phyloP scores from a whole-genome alignment of 1,284 basidiomycete species.

The Fomitopsis palustris region DNA sequence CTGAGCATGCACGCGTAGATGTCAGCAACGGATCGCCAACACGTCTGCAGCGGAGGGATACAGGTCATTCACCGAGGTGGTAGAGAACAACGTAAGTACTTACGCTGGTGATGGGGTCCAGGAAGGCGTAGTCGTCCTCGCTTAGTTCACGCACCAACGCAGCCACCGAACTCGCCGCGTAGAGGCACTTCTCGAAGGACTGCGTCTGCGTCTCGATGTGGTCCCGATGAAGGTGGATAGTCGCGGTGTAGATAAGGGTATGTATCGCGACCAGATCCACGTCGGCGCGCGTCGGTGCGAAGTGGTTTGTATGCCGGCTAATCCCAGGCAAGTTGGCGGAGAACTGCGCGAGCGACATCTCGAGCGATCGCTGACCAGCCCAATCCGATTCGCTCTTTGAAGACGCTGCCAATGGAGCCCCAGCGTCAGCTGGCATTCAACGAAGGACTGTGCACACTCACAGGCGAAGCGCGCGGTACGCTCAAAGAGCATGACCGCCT shows the following conservation, averaged over 20 bases:
- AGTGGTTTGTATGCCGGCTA: slow-evolving; percentile 27
- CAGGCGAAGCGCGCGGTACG: slow-evolving; percentile 43
- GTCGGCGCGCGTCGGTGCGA: slow-evolving; percentile 30
- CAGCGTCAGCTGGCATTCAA: background rate
- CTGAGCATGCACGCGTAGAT: slow-evolving; percentile 33
- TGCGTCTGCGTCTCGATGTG: slow-evolving; percentile 29
- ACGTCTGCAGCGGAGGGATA: slow-evolving; percentile 27
- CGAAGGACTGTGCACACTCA: slow-evolving; percentile 22
- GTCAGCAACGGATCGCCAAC: slow-evolving; percentile 39
- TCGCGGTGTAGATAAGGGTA: slow-evolving; percentile 46
- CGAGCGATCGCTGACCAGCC: slow-evolving; percentile 37
- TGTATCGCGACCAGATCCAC: slow-evolving; percentile 47
- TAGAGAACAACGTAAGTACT: slow-evolving; percentile 3
- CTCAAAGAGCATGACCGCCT: slow-evolving; percentile 48
- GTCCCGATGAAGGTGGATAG: slow-evolving; percentile 45
- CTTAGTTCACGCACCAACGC: slow-evolving; percentile 42
- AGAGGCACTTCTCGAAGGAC: slow-evolving; percentile 35
- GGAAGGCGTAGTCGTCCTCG: slow-evolving; percentile 45
- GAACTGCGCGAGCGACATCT: slow-evolving; percentile 42
- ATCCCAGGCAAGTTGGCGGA: slow-evolving; percentile 38
- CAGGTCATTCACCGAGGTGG: slow-evolving; percentile 4
- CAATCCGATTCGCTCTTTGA: slow-evolving; percentile 30
- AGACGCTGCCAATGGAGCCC: slow-evolving; percentile 11
- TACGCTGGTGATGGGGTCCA: slow-evolving; percentile 51
- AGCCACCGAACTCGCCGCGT: slow-evolving; percentile 42